Evolutionary conservation across 345 rosid species (phyloP).

Genomic region (Eucalyptus pauciflora): DNA sequence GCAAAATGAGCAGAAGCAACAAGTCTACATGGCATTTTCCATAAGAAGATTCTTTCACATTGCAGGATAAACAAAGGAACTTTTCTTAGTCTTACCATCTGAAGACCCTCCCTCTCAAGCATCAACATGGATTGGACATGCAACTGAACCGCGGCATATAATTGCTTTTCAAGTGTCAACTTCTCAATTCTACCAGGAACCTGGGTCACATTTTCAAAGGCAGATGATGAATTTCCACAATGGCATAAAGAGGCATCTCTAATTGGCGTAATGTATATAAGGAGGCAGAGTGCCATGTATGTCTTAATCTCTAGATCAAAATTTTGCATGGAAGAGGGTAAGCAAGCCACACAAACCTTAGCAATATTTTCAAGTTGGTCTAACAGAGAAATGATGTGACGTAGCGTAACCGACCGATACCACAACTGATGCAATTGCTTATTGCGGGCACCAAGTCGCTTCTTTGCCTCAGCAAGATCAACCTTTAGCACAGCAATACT

Average conservation of each 20-base stretch:
- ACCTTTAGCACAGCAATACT: conserved; percentile 57
- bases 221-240: neutral
- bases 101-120: conserved; percentile 99
- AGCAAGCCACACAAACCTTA: conserved; percentile 46
- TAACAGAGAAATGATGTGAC: conserved; percentile 85
- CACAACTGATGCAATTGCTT: conserved; percentile 97
- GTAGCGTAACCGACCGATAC: conserved; percentile 97
- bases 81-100: conserved; percentile 34
- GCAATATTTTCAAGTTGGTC: conserved; percentile 99
- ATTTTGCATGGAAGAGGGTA: neutral
- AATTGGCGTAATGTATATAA: neutral
- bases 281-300: neutral
- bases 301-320: neutral
- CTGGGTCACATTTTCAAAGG: conserved; percentile 20
- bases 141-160: conserved; percentile 86
- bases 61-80: neutral
- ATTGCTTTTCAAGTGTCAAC: conserved; percentile 80
- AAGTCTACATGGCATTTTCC: neutral
- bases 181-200: conserved; percentile 86
- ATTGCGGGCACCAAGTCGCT: conserved; percentile 71
- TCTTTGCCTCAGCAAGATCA: conserved; percentile 89
- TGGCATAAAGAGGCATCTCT: neutral
- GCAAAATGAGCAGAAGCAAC: neutral
- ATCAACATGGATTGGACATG: conserved; percentile 71
- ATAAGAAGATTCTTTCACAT: neutral